Conservation (phyloP, 73 alveolate species). For the Breviolum minutum region DNA sequence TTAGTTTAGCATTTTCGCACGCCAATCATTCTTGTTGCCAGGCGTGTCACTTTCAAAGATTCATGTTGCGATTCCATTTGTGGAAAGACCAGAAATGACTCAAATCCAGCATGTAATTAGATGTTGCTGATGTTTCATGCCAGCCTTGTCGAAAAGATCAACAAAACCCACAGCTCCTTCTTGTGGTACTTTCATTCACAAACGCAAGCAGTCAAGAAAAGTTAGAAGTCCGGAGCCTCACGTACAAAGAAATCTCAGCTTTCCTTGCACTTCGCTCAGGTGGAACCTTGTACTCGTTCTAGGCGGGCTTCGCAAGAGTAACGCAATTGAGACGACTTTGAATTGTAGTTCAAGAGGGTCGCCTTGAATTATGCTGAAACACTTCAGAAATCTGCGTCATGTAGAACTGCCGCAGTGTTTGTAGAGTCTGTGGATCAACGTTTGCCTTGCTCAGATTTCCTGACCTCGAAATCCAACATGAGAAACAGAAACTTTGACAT, state of each 20-base stretch:
- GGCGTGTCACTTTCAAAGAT: not conserved
- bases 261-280: not conserved
- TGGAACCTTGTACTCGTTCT: conserved; percentile 63
- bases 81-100: not conserved
- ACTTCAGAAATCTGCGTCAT: too few species aligned
- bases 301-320: not conserved
- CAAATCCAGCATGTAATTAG: too few species aligned
- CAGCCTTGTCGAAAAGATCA: not conserved
- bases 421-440: not conserved
- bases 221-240: not conserved
- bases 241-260: not conserved
- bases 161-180: not conserved
- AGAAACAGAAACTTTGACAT: not conserved
- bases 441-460: not conserved
- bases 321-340: not conserved
- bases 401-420: not conserved
- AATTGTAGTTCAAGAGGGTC: not conserved
- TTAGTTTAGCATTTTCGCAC: not conserved
- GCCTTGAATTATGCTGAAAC: not conserved
- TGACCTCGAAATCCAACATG: not conserved
- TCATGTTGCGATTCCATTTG: not conserved
- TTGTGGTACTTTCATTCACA: not conserved
- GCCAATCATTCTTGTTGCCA: not conserved
- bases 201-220: not conserved
- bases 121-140: not conserved